These are phyloP conservation scores for Corymbia calophylla DNA, from an alignment of 441 rosid species.

Conservation along the genomic window DNA sequence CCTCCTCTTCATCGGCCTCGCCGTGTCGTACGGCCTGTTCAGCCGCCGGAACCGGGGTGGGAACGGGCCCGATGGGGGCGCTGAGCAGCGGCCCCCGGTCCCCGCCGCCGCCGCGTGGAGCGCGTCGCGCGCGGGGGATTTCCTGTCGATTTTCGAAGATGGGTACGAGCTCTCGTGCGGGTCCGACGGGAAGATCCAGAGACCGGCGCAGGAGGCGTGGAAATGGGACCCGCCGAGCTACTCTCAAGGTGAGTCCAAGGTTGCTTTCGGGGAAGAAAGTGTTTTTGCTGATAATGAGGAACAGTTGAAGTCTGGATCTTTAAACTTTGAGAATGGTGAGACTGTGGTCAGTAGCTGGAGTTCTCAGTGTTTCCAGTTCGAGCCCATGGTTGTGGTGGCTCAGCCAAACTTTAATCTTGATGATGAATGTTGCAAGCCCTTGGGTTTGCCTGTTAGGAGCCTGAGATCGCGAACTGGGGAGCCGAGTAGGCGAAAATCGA, in stretches of 20 bases:
- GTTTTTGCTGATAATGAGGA: neutral
- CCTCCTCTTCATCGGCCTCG: constrained; percentile 67
- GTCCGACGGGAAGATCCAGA: constrained; percentile 11
- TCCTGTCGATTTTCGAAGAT: constrained; percentile 51
- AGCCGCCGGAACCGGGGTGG: constrained; percentile 39
- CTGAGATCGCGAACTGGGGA: constrained; percentile 24
- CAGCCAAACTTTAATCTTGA: constrained; percentile 27
- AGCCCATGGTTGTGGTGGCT: constrained; percentile 51
- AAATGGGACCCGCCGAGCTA: neutral
- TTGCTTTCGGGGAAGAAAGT: neutral
- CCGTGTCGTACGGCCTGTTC: constrained; percentile 75
- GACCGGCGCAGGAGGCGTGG: neutral
- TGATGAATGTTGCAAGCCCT: constrained; percentile 32
- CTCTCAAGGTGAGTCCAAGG: constrained; percentile 3
- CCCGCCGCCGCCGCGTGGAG: constrained; percentile 20
- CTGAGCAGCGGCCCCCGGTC: constrained; percentile 7
- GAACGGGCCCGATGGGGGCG: constrained; percentile 13
- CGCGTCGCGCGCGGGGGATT: constrained; percentile 43
- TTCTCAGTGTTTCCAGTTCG: constrained; percentile 46
- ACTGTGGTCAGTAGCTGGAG: constrained; percentile 44
- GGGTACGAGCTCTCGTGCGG: constrained; percentile 32
- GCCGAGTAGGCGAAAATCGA: constrained; percentile 8
- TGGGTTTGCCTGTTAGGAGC: constrained; percentile 81
- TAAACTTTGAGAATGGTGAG: constrained; percentile 8
- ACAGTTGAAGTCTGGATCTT: neutral